Evolutionary conservation across 495 filamentous ascomycete species (phyloP).

Genomic region (Tuber borchii): DNA sequence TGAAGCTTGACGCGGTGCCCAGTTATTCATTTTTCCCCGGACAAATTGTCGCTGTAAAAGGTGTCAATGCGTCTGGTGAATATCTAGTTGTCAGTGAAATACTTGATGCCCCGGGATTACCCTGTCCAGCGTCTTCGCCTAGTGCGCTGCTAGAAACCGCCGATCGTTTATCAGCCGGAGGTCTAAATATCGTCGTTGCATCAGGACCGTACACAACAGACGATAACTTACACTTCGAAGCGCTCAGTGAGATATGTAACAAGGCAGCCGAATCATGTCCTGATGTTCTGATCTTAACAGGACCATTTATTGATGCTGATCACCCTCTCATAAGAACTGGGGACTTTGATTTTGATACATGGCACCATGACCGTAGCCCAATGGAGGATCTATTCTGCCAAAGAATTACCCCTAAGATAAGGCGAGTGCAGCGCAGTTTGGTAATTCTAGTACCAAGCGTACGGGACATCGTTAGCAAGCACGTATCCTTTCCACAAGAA

Average conservation of each 20-base stretch:
- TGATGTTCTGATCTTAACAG: constrained; percentile 73
- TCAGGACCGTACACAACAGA: constrained; percentile 88
- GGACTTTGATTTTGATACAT: constrained; percentile 65
- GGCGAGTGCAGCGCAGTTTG: constrained; percentile 19
- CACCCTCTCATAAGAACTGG: constrained; percentile 84
- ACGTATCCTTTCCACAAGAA: constrained; percentile 89
- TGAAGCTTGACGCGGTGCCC: constrained; percentile 63
- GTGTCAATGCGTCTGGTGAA: constrained; percentile 78
- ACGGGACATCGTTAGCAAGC: constrained; percentile 74
- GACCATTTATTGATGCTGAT: constrained; percentile 84
- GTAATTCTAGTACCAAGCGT: constrained; percentile 79
- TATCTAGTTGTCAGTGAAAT: constrained; percentile 76
- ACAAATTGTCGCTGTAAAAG: constrained; percentile 79
- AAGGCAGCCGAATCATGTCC: constrained; percentile 66
- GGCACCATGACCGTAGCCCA: constrained; percentile 45
- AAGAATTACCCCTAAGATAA: constrained; percentile 52
- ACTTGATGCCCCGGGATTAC: constrained; percentile 64
- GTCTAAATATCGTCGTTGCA: constrained; percentile 68
- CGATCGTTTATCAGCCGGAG: constrained; percentile 57
- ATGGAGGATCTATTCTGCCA: constrained; percentile 77
- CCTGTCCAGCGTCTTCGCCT: constrained; percentile 58
- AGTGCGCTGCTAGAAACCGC: constrained; percentile 58
- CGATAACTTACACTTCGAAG: constrained; percentile 81
- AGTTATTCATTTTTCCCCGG: constrained; percentile 87
- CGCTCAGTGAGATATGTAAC: constrained; percentile 70